A percentile compares a stretch with the other conserved stretches of the same genome.
phyloP scores from a whole-genome alignment of 129 eudicot species.

The Artemisia tridentata region DNA sequence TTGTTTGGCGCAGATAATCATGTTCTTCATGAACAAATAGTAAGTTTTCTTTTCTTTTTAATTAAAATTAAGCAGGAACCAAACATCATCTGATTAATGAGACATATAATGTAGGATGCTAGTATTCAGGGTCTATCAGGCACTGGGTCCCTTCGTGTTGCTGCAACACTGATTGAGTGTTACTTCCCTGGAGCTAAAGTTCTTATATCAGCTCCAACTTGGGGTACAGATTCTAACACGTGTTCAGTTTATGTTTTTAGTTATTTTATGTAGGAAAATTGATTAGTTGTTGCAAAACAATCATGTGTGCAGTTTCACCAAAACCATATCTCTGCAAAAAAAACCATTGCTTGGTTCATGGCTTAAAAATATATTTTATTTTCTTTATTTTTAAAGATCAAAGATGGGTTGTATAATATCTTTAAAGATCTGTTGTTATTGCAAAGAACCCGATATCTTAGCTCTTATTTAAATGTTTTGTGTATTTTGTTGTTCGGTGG shows the following conservation, averaged over 20 bases:
- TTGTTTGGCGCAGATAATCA: conserved; percentile 89
- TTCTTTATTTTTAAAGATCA: too few relatives aligned
- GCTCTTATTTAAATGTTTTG: too few relatives aligned
- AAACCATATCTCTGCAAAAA: too few relatives aligned
- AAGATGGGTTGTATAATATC: too few relatives aligned
- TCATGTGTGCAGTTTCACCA: conserved; percentile 54
- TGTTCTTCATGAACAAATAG: conserved; percentile 69
- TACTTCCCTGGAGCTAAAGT: conserved; percentile 96
- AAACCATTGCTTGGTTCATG: too few relatives aligned
- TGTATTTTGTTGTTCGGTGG: too few relatives aligned
- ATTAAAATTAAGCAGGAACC: neutral
- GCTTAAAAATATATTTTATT: too few relatives aligned
- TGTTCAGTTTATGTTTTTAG: conserved; percentile 9
- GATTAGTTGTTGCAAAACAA: neutral
- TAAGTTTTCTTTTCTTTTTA: conserved; percentile 35
- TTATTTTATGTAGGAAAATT: conserved; percentile 1
- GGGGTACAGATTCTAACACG: conserved; percentile 59
- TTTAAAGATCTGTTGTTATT: too few relatives aligned
- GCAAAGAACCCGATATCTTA: too few relatives aligned
- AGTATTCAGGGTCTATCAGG: conserved; percentile 98
- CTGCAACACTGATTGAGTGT: conserved; percentile 88
- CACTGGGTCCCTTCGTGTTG: conserved; percentile 98
- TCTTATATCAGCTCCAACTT: conserved; percentile 87
- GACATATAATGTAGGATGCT: conserved; percentile 58
- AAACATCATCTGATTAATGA: neutral